phyloP scores from a whole-genome alignment of 192 early-diverging fungal species.

The Ambispora gerdemannii region DNA sequence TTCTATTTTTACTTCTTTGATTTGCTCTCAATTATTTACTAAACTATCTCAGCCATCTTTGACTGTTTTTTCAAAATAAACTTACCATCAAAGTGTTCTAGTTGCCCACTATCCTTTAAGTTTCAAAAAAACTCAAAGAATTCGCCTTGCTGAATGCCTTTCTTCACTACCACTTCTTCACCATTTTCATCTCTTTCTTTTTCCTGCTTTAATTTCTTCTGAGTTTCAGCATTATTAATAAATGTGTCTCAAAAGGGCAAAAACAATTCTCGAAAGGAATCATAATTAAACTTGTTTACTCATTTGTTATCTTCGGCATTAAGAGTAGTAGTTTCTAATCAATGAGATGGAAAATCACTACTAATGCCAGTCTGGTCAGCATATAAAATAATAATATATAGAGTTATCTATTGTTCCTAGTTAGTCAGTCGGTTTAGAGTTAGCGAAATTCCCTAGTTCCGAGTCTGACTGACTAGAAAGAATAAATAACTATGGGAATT shows the following conservation, averaged over 20 bases:
- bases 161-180: neutral
- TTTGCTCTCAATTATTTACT: neutral
- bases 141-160: slow-evolving; percentile 1
- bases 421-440: slow-evolving; percentile 15
- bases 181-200: neutral
- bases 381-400: neutral
- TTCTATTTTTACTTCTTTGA: neutral
- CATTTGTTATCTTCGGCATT: slow-evolving; percentile 10
- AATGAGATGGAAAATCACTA: neutral
- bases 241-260: slow-evolving; percentile 11
- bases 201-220: neutral
- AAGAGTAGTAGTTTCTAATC: neutral
- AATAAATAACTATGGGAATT: neutral
- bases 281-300: neutral
- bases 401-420: slow-evolving; percentile 5
- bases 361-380: neutral
- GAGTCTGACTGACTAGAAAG: neutral
- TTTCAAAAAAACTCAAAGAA: slow-evolving; percentile 18
- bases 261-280: neutral
- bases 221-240: neutral
- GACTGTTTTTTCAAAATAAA: too few species aligned
- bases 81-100: slow-evolving; percentile 6
- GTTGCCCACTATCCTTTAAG: neutral
- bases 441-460: neutral
- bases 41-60: neutral